phyloP scores from a whole-genome alignment of 2,329 filamentous ascomycete species.

The Diaporthe caulivora region DNA sequence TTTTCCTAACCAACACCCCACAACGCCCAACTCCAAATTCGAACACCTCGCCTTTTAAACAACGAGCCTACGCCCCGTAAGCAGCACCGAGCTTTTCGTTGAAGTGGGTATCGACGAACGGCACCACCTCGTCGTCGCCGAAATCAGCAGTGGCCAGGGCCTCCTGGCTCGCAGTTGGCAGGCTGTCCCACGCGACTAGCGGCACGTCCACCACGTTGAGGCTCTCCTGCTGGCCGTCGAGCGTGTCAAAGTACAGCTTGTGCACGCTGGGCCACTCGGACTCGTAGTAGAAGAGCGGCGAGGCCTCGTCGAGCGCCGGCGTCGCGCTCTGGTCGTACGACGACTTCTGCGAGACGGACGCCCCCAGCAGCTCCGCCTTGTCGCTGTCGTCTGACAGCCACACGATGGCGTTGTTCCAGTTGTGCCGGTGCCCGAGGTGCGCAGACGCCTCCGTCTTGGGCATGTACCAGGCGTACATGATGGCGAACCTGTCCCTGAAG shows the following conservation, averaged over 20 bases:
- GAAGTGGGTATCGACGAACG: conserved; percentile 50
- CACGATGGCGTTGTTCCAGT: conserved; percentile 52
- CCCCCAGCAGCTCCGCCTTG: conserved; percentile 47
- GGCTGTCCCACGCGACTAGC: conserved; percentile 54
- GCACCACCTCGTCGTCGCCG: conserved; percentile 53
- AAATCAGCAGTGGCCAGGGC: conserved; percentile 54
- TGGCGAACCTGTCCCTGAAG: conserved; percentile 46
- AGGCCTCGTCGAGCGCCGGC: conserved; percentile 44
- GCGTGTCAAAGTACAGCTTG: conserved; percentile 50
- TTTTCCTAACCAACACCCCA: not conserved
- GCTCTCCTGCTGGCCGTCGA: conserved; percentile 48
- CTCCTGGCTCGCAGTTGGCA: conserved; percentile 49
- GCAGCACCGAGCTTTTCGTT: not conserved
- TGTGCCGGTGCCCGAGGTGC: conserved; percentile 52
- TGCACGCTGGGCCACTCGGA: conserved; percentile 51
- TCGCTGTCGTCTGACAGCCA: conserved; percentile 47
- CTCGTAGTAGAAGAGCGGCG: conserved; percentile 49
- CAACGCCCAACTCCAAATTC: not conserved
- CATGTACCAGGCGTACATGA: conserved; percentile 55
- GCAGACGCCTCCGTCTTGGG: conserved; percentile 55
- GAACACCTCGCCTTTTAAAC: not conserved
- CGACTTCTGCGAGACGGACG: conserved; percentile 51
- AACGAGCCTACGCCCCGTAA: not conserved
- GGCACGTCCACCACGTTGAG: conserved; percentile 44
- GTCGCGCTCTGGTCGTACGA: conserved; percentile 43